Percentiles rank a stretch among this genome's conserved stretches.
These are phyloP conservation scores for Crithidia acanthocephali DNA, from an alignment of 208 protist genomes.

Conservation along the genomic window DNA sequence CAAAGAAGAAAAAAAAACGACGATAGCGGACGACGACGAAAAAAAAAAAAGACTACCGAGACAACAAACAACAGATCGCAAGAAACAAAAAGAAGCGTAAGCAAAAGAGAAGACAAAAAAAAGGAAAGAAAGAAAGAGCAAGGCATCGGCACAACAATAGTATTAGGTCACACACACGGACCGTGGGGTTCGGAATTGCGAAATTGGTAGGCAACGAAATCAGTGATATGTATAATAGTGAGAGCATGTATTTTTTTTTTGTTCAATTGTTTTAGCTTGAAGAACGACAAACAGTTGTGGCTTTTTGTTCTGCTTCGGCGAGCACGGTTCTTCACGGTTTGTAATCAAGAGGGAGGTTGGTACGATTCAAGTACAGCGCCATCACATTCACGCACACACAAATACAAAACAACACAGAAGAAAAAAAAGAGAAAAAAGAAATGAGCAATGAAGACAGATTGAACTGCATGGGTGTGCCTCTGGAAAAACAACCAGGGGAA, in stretches of 20 bases:
- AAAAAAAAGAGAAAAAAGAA: conserved; percentile 8
- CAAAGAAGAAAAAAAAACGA: conserved; percentile 3
- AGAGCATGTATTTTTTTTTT: too few species aligned
- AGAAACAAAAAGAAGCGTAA: background rate
- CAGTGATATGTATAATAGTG: too few species aligned
- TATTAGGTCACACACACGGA: background rate
- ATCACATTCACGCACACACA: background rate
- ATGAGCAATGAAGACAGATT: conserved; percentile 1
- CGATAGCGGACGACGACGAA: background rate
- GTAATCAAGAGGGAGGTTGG: too few species aligned
- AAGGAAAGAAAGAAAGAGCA: background rate
- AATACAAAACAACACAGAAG: background rate
- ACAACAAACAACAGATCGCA: background rate
- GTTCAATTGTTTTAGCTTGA: too few species aligned
- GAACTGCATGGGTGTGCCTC: background rate
- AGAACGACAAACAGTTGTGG: too few species aligned
- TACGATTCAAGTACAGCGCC: background rate
- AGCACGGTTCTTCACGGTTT: too few species aligned
- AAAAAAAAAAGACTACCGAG: background rate
- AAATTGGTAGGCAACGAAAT: background rate
- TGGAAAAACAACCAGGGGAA: background rate
- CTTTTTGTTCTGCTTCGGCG: too few species aligned
- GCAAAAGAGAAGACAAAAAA: background rate
- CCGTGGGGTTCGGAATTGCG: too few species aligned
- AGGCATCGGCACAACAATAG: too few species aligned